phyloP scores from a whole-genome alignment of 768 basidiomycete species.

The Butyriboletus loyo region DNA sequence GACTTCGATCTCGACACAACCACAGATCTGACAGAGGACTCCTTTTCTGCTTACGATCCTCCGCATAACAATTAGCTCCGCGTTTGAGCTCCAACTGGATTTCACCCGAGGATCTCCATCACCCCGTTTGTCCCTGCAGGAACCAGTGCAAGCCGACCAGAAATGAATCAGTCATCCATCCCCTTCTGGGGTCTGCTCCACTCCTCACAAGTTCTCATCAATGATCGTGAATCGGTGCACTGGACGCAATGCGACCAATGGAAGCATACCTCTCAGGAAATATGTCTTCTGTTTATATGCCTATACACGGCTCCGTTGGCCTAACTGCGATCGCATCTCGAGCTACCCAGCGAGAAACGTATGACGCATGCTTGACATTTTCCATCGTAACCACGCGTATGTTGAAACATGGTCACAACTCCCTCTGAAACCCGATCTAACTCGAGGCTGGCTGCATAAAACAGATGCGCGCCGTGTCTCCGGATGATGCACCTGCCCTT shows the following conservation, averaged over 20 bases:
- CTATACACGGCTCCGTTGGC: not conserved
- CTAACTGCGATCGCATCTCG: not conserved
- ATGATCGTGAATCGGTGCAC: conserved; percentile 16
- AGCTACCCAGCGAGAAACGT: too few species aligned
- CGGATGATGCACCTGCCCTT: not conserved
- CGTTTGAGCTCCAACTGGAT: conserved; percentile 7
- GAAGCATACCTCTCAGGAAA: too few species aligned
- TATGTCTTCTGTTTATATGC: too few species aligned
- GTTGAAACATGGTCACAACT: not conserved
- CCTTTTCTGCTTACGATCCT: conserved; percentile 19
- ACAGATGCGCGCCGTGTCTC: not conserved
- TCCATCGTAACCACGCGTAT: not conserved
- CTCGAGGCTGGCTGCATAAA: not conserved
- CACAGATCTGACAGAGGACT: too few species aligned
- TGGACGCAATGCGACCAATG: not conserved
- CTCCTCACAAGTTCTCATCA: conserved; percentile 3
- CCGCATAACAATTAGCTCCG: not conserved
- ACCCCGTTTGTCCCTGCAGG: not conserved
- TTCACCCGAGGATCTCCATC: conserved; percentile 18
- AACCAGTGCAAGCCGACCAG: not conserved
- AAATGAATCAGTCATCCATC: conserved; percentile 6
- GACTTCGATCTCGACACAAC: conserved; percentile 16
- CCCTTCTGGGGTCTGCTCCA: conserved; percentile 1
- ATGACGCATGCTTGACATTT: not conserved
- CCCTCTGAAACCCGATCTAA: not conserved